These are phyloP conservation scores for Boletus reticulatus DNA, from an alignment of 768 basidiomycete species.

Conservation along the genomic window DNA sequence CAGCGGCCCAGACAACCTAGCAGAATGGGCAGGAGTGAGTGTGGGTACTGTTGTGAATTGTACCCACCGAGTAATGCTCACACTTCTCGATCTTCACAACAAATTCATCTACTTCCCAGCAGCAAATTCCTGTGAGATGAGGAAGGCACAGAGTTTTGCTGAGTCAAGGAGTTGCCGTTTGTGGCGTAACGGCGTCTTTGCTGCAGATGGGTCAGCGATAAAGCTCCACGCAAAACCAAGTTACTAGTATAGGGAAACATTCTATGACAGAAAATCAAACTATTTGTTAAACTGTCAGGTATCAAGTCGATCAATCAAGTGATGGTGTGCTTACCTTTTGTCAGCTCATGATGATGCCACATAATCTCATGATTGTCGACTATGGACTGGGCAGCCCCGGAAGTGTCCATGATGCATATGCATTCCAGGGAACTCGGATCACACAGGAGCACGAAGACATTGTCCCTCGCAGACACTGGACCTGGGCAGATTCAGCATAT, in stretches of 20 bases:
- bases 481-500: neutral
- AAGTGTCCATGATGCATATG: neutral
- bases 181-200: neutral
- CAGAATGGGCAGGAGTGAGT: neutral
- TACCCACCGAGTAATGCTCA: neutral
- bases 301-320: too few species aligned
- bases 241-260: neutral
- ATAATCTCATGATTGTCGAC: neutral
- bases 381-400: neutral
- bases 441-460: too few species aligned
- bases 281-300: constrained; percentile 1
- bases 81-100: neutral
- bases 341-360: neutral
- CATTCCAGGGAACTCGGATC: neutral
- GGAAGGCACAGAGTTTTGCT: too few species aligned
- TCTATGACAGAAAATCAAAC: neutral
- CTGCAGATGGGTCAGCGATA: neutral
- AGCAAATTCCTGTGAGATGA: neutral
- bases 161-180: neutral
- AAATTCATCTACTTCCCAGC: neutral
- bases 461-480: neutral
- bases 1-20: neutral
- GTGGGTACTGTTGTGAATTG: neutral
- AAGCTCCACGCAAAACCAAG: neutral
- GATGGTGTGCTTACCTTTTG: too few species aligned